phyloP scores from a whole-genome alignment of 805 yeast genomes.

The Metschnikowia peoriensis region DNA sequence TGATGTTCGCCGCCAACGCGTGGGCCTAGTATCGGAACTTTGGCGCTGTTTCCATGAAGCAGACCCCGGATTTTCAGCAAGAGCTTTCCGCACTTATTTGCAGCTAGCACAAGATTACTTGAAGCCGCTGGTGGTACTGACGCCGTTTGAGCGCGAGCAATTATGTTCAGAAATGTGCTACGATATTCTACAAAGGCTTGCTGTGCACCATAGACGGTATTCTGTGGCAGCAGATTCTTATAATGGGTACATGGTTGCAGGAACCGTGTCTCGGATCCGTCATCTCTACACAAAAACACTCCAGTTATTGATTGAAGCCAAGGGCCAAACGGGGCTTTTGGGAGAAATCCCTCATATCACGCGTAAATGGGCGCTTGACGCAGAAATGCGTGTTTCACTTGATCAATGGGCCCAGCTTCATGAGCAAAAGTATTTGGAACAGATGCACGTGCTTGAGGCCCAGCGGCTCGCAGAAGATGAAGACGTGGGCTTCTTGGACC shows the following conservation, averaged over 20 bases:
- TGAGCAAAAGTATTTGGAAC: conserved; percentile 22
- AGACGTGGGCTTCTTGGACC: conserved; percentile 32
- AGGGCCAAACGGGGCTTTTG: conserved; percentile 26
- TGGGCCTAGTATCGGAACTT: conserved; percentile 26
- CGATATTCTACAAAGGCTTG: conserved; percentile 21
- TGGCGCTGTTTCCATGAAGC: conserved; percentile 35
- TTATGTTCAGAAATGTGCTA: conserved; percentile 18
- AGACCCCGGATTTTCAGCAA: conserved; percentile 23
- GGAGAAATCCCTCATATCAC: conserved; percentile 33
- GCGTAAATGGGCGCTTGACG: conserved; percentile 36
- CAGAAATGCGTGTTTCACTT: conserved; percentile 25
- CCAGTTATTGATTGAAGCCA: conserved; percentile 26
- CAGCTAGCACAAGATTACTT: conserved; percentile 24
- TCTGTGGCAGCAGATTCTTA: conserved; percentile 19
- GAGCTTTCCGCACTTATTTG: conserved; percentile 25
- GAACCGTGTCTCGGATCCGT: conserved; percentile 1
- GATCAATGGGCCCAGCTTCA: conserved; percentile 21
- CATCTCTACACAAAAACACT: conserved; percentile 22
- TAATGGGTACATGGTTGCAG: conserved; percentile 13
- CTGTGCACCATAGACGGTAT: conserved; percentile 13
- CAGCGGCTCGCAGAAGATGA: conserved; percentile 26
- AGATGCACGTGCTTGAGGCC: conserved; percentile 24
- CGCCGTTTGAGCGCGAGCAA: not conserved
- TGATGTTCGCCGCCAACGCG: conserved; percentile 26
- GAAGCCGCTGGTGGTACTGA: conserved; percentile 7